Evolutionary conservation across 257 asterid species (phyloP).

Genomic region (Primulina eburnea): DNA sequence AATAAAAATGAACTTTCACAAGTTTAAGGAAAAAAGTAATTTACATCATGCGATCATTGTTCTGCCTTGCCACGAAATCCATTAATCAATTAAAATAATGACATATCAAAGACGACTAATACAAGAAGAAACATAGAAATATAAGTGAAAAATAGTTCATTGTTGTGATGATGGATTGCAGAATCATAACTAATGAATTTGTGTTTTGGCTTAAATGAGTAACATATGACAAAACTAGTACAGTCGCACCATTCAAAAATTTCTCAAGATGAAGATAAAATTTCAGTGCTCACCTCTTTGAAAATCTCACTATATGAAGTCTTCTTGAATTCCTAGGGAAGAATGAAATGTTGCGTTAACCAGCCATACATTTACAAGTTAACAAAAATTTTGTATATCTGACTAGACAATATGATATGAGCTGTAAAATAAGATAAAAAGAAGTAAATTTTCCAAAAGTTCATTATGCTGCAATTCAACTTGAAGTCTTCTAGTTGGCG

Average conservation of each 20-base stretch:
- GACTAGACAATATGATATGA: not conserved
- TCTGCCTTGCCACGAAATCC: too few relatives aligned
- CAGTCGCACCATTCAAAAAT: not conserved
- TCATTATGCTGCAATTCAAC: not conserved
- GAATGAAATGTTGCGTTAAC: constrained; percentile 14
- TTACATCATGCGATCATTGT: too few relatives aligned
- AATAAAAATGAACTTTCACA: too few relatives aligned
- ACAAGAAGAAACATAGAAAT: not conserved
- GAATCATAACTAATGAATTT: not conserved
- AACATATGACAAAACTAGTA: not conserved
- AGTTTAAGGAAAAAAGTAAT: too few relatives aligned
- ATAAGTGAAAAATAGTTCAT: not conserved
- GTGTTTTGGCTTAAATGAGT: not conserved
- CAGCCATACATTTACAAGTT: not conserved
- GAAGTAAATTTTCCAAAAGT: not conserved
- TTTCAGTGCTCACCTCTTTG: constrained; percentile 59
- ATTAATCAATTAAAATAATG: not conserved
- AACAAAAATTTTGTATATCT: constrained; percentile 6
- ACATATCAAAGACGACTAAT: not conserved
- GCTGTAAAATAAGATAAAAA: not conserved
- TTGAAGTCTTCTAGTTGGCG: not conserved
- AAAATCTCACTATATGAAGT: constrained; percentile 68
- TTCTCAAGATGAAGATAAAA: constrained; percentile 9
- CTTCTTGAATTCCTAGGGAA: constrained; percentile 66
- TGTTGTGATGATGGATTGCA: constrained; percentile 6